Evolutionary conservation across 352 stramenopile genomes (phyloP), one percentile per base, ranked within the genome.

Genomic region (Phytophthora ohioensis): DNA sequence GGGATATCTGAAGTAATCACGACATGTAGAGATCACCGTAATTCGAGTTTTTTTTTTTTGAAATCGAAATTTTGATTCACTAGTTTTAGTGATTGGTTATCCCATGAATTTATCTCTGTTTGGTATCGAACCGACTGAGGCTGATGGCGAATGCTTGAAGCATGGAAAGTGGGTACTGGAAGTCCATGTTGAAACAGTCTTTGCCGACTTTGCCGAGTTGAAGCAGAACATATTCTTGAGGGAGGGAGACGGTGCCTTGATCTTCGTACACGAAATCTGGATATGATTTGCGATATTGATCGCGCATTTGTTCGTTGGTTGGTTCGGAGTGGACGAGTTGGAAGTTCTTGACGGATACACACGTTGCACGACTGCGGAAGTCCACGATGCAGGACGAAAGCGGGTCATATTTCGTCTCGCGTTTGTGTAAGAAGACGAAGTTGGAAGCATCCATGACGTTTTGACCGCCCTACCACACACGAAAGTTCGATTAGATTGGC

Each of bases 151-250:
- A 98, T 0, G 92, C 93, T 78, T 98, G 92, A 2, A 98, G 75
- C 81, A 97, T 90, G 21, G 89, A 97, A 30, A 98, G 78, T 21
- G 94, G 94, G 77, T 97, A 98, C 70, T 96, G 88, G 68, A 97
- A 97, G 74, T 98, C 93, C 86, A 98, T 96, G 74, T 98, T 98
- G 82, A 98, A 98, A 76, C 92, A 97, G 76, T 98, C 86, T 54
- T 97, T 96, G 62, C 90, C 91, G 17, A 97, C 91, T 64, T 92
- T 91, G 49, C 90, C 91, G 27, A 96, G 79, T 64, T 97, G 91
- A 39, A 97, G 73, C 13, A 97, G 73, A 41, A 96, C 82, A 59
- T 92, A 81, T 63, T 94, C 85, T 64, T 91, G 88, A n/a, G 88
- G 87, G 2, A 92, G 71, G 12, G 81, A 91, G 30, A 95, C 85